phyloP scores from a whole-genome alignment of 345 rosid genomes.

The Populus ilicifolia region DNA sequence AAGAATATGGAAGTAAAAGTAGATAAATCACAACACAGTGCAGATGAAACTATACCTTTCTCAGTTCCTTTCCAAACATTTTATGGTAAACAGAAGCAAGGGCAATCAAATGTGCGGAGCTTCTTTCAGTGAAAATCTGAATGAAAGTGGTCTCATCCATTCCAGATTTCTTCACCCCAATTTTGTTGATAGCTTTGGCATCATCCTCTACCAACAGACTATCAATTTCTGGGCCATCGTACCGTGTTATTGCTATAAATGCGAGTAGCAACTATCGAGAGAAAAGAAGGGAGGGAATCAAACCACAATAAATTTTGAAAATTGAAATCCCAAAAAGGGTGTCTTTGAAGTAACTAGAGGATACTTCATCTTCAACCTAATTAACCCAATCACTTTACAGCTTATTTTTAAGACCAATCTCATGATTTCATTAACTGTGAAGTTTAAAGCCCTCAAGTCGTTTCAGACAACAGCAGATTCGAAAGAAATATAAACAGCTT shows the following conservation, averaged over 20 bases:
- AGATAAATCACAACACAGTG: not conserved
- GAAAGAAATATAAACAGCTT: not conserved
- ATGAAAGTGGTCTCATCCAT: constrained; percentile 35
- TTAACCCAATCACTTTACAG: too few species aligned
- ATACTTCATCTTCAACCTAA: too few species aligned
- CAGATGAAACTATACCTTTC: constrained; percentile 32
- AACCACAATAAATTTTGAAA: not conserved
- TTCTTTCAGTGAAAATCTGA: constrained; percentile 57
- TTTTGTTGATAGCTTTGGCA: constrained; percentile 41
- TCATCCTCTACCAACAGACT: constrained; percentile 38
- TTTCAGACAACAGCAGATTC: not conserved
- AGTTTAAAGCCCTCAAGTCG: not conserved
- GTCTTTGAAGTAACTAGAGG: not conserved
- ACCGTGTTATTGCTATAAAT: constrained; percentile 45
- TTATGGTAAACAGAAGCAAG: constrained; percentile 33
- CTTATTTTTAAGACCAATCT: not conserved
- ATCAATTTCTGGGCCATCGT: constrained; percentile 72
- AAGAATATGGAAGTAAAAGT: not conserved
- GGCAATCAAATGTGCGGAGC: constrained; percentile 55
- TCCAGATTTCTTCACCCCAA: constrained; percentile 40
- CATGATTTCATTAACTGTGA: not conserved
- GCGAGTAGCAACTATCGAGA: constrained; percentile 43
- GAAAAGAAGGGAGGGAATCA: not conserved
- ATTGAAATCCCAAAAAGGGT: not conserved
- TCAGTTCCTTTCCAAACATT: constrained; percentile 38